Evolutionary conservation across 345 rosid species (phyloP), one percentile per base, ranked within the genome.

Genomic region (Acer yangbiense): DNA sequence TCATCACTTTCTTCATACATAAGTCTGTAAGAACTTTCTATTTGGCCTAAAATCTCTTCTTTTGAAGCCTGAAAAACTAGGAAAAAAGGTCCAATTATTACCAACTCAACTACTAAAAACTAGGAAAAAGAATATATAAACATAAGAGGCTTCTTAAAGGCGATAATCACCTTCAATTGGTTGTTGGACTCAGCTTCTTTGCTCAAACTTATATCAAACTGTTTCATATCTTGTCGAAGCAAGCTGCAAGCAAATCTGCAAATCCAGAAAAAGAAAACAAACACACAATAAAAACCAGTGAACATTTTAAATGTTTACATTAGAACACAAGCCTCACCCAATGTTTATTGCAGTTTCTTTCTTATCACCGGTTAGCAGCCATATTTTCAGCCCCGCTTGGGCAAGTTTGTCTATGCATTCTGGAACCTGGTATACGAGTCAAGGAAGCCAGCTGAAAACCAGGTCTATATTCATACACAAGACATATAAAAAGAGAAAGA

Each of bases 291-390:
- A 66, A 44, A 35, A 10, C 11, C 17, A 6, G 35, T 57, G 12
- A 27, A 20, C 35, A 1, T 6, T 25, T 77, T 21, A 21, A 43
- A 9, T 50, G 44, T 17, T 17, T 32, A 39, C 64, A 39, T 10
- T 13, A 13, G 48, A n/a, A 20, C 61, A n/a, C 57, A 57, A 70
- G 73, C 77, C 84, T 43, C 77, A 91, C 98, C 98, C 98, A 6
- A 93, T 88, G 77, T 89, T 94, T 76, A 90, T 88, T 72, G 98
- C 95, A 41, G 98, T 94, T 83, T 94, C 97, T 88, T 78, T 85
- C 84, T 92, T 90, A 80, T 94, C 98, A 16, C 98, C 98, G 0
- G 98, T 94, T 64, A 94, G 87, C 78, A 94, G 87, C 98, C 98
- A 94, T 72, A 94, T 86, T 84, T 90, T 88, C 48, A 94, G 70